phyloP scores from a whole-genome alignment of 2,329 filamentous ascomycete species.

The Pyricularia pennisetigena region DNA sequence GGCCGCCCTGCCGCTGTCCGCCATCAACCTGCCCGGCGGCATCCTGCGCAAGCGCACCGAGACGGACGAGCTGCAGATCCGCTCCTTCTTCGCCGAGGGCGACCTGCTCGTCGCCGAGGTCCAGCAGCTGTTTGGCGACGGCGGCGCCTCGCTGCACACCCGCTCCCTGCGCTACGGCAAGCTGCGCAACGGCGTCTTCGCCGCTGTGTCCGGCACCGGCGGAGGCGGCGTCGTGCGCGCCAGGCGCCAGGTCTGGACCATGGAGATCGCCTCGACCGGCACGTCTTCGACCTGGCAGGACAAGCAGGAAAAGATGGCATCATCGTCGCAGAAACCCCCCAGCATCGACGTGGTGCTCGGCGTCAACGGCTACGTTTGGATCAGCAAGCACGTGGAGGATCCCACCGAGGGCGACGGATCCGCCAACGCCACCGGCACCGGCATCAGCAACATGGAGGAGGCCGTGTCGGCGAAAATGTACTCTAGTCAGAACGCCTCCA shows the following conservation, averaged over 20 bases:
- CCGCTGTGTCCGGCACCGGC: conserved; percentile 70
- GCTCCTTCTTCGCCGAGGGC: conserved; percentile 93
- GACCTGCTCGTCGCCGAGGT: conserved; percentile 93
- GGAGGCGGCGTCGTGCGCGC: conserved; percentile 78
- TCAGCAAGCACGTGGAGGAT: conserved; percentile 68
- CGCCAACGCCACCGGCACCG: conserved; percentile 19
- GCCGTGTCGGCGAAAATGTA: conserved; percentile 78
- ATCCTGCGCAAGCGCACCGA: conserved; percentile 86
- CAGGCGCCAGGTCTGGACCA: conserved; percentile 79
- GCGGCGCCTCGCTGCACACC: conserved; percentile 80
- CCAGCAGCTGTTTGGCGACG: conserved; percentile 78
- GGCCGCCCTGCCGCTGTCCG: conserved; percentile 72
- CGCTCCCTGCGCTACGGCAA: conserved; percentile 90
- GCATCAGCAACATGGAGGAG: conserved; percentile 84
- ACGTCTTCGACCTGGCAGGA: not conserved
- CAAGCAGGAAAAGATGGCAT: not conserved
- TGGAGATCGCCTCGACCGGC: conserved; percentile 38
- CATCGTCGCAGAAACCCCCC: not conserved
- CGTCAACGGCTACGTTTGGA: conserved; percentile 96
- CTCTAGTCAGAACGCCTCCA: conserved; percentile 87
- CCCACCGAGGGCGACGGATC: conserved; percentile 28
- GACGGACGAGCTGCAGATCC: conserved; percentile 93
- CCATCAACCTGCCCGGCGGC: conserved; percentile 91
- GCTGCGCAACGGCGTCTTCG: conserved; percentile 84
- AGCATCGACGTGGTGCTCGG: conserved; percentile 81